A percentile compares a stretch with the other conserved stretches of the same genome.
Conservation (phyloP, 2,329 filamentous ascomycete species). For the Byssothecium circinans region DNA sequence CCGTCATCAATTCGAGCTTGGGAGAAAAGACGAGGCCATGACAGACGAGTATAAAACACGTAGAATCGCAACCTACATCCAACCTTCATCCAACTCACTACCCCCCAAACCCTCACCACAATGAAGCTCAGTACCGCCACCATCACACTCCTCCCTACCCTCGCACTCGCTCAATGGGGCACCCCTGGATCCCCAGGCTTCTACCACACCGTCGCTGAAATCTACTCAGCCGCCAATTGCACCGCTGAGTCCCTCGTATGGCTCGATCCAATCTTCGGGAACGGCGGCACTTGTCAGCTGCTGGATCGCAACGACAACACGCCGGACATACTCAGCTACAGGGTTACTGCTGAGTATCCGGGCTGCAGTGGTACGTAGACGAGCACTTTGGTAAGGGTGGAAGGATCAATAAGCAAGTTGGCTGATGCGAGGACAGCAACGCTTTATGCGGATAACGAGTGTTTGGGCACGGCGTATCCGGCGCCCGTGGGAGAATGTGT, state of each 20-base stretch:
- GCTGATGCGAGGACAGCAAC: conserved; percentile 2
- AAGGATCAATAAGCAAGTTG: neutral
- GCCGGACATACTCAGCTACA: conserved; percentile 16
- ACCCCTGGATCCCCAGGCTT: conserved; percentile 11
- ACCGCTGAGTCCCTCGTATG: conserved; percentile 7
- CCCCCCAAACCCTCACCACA: too few species aligned
- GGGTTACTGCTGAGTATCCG: conserved; percentile 8
- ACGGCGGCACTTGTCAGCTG: conserved; percentile 12
- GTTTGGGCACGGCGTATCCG: conserved; percentile 11
- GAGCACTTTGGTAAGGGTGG: neutral
- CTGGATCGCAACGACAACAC: conserved; percentile 17
- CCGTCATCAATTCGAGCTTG: too few species aligned
- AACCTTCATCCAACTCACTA: too few species aligned
- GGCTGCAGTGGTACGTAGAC: conserved; percentile 9
- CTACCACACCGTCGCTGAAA: conserved; percentile 19
- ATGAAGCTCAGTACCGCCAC: neutral
- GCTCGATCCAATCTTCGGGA: conserved; percentile 14
- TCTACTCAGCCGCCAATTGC: conserved; percentile 12
- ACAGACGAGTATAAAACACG: too few species aligned
- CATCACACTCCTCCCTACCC: neutral
- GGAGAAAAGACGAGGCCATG: too few species aligned
- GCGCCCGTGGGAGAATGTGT: conserved; percentile 11
- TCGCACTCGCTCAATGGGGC: conserved; percentile 6
- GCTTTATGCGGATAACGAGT: conserved; percentile 13
- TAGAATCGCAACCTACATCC: too few species aligned